Percentiles rank a stretch among this genome's conserved stretches.
Evolutionary conservation across 441 rosid species (phyloP).

Genomic region (Gossypium gossypioides): DNA sequence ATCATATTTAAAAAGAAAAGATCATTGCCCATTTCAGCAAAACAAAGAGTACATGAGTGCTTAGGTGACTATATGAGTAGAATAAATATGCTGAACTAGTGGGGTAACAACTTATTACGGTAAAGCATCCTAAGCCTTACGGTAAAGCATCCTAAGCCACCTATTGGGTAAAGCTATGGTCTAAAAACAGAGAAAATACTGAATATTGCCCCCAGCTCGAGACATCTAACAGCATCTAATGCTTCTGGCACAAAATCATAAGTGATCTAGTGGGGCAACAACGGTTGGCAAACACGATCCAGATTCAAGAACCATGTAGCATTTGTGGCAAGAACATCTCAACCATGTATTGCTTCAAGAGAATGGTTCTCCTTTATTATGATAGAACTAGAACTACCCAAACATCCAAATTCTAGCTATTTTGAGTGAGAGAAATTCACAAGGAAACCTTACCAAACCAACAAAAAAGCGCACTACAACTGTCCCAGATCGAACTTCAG

Average conservation of each 20-base stretch:
- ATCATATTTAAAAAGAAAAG: neutral
- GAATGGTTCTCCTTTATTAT: neutral
- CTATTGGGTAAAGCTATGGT: neutral
- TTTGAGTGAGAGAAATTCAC: neutral
- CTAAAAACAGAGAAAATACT: neutral
- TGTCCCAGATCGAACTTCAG: slow-evolving; percentile 59
- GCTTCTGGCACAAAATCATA: neutral
- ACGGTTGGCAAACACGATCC: neutral
- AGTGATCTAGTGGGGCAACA: neutral
- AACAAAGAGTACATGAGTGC: neutral
- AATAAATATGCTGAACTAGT: neutral
- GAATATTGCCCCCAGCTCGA: neutral
- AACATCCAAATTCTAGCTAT: neutral
- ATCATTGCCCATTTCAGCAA: neutral
- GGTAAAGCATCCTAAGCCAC: neutral
- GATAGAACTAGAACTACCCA: neutral
- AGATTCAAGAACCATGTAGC: neutral
- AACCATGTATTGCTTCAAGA: neutral
- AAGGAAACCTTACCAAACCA: slow-evolving; percentile 51
- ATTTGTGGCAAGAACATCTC: neutral
- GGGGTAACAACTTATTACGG: neutral
- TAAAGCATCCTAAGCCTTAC: neutral
- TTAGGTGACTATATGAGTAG: neutral
- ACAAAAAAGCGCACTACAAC: slow-evolving; percentile 92
- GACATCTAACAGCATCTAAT: neutral